phyloP scores from a whole-genome alignment of 2,329 filamentous ascomycete species.

The Fusarium irregulare region DNA sequence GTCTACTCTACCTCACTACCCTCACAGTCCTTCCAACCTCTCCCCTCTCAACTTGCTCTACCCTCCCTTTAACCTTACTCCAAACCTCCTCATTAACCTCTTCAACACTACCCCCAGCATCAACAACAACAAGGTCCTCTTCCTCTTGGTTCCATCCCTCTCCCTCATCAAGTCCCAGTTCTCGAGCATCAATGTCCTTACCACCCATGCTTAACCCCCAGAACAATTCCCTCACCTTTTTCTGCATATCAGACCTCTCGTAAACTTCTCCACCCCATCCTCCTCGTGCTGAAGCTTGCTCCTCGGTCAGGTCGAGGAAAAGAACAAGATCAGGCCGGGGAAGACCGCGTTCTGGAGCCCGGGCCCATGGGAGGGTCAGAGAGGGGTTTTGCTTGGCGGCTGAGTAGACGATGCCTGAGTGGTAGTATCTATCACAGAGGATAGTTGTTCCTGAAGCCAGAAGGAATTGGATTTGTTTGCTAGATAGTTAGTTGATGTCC shows the following conservation, averaged over 20 bases:
- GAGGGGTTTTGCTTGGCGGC: constrained; percentile 83
- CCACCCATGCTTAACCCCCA: constrained; percentile 64
- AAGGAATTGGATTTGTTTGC: constrained; percentile 62
- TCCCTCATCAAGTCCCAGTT: constrained; percentile 39
- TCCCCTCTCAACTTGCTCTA: constrained; percentile 63
- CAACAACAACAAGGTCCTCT: constrained; percentile 65
- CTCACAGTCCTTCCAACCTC: constrained; percentile 61
- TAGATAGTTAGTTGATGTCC: constrained; percentile 42
- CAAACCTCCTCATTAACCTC: constrained; percentile 68
- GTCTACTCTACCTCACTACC: constrained; percentile 35
- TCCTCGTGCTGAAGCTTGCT: constrained; percentile 78
- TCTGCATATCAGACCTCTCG: constrained; percentile 86
- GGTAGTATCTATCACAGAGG: constrained; percentile 93
- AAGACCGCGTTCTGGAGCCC: constrained; percentile 84
- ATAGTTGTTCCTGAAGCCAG: constrained; percentile 77
- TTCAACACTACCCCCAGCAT: constrained; percentile 65
- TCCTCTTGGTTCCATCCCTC: constrained; percentile 60
- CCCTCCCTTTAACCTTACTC: constrained; percentile 59
- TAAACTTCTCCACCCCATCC: constrained; percentile 92
- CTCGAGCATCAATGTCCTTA: constrained; percentile 50
- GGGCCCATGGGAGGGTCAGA: constrained; percentile 82
- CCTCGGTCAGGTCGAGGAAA: constrained; percentile 84
- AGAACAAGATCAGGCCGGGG: constrained; percentile 88
- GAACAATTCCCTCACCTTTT: constrained; percentile 80
- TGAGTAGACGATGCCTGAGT: constrained; percentile 92